Evolutionary conservation across 768 basidiomycete species (phyloP).

Genomic region (Phylloporus arenicola): DNA sequence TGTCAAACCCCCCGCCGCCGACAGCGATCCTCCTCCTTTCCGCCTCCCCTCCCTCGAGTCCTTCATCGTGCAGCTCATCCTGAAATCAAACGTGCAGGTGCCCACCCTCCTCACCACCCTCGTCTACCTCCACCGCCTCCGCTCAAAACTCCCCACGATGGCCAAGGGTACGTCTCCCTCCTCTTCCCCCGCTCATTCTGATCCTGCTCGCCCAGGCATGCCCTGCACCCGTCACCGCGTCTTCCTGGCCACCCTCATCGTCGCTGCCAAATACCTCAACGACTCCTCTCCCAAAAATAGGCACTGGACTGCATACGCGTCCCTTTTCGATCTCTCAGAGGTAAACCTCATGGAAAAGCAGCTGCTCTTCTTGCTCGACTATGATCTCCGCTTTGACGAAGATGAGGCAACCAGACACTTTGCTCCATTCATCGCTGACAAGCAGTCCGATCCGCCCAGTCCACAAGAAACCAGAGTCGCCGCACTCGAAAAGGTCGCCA

Average conservation of each 20-base stretch:
- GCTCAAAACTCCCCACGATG: slow-evolving; percentile 69
- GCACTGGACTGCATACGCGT: slow-evolving; percentile 83
- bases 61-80: slow-evolving; percentile 79
- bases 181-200: slow-evolving; percentile 5
- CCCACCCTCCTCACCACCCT: slow-evolving; percentile 87
- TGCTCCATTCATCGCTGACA: slow-evolving; percentile 54
- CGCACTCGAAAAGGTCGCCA: slow-evolving; percentile 50
- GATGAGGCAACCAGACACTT: slow-evolving; percentile 68
- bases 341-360: slow-evolving; percentile 98
- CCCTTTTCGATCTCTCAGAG: slow-evolving; percentile 69
- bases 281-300: slow-evolving; percentile 93
- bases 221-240: slow-evolving; percentile 92
- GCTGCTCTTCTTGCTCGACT: slow-evolving; percentile 87
- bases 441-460: slow-evolving; percentile 13
- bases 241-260: slow-evolving; percentile 93
- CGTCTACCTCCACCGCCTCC: slow-evolving; percentile 86
- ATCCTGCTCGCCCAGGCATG: slow-evolving; percentile 43
- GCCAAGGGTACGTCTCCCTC: slow-evolving; percentile 64
- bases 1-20: slow-evolving; percentile 37
- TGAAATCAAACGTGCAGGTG: slow-evolving; percentile 82
- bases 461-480: slow-evolving; percentile 43
- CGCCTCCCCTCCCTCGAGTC: slow-evolving; percentile 64
- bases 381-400: slow-evolving; percentile 88
- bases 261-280: slow-evolving; percentile 95
- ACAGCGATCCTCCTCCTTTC: slow-evolving; percentile 21